phyloP scores from a whole-genome alignment of 2,329 filamentous ascomycete species.

The Sporothrix brasiliensis region DNA sequence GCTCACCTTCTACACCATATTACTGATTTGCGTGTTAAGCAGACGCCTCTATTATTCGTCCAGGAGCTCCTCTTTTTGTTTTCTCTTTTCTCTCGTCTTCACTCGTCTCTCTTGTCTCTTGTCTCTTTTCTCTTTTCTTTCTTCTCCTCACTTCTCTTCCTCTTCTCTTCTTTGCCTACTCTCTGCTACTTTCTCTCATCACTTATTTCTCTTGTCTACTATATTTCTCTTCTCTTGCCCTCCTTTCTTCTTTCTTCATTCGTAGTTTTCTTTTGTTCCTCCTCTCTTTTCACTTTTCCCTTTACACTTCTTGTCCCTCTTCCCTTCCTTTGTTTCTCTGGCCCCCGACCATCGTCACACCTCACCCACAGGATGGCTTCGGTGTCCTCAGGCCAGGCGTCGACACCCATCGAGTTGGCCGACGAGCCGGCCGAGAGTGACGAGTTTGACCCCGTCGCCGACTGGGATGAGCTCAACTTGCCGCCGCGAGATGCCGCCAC shows the following conservation, averaged over 20 bases:
- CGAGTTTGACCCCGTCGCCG: constrained; percentile 17
- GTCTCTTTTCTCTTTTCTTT: not conserved
- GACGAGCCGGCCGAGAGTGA: constrained; percentile 13
- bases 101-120: not conserved
- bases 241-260: too few species aligned
- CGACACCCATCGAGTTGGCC: constrained; percentile 12
- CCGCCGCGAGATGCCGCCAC: constrained; percentile 23
- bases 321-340: not conserved
- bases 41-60: not conserved
- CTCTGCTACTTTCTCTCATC: not conserved
- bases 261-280: too few species aligned
- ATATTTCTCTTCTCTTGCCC: not conserved
- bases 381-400: constrained; percentile 1
- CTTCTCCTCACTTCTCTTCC: not conserved
- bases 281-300: not conserved
- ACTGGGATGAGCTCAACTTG: constrained; percentile 15
- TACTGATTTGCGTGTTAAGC: not conserved
- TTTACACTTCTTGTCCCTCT: too few species aligned
- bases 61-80: not conserved
- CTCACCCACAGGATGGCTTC: not conserved
- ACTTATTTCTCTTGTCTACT: not conserved
- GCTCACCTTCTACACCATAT: not conserved
- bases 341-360: not conserved
- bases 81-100: not conserved
- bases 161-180: not conserved